Percentiles rank a stretch among this genome's conserved stretches.
Evolutionary conservation across 2,329 filamentous ascomycete species (phyloP).

Genomic region (Botryotinia calthae): DNA sequence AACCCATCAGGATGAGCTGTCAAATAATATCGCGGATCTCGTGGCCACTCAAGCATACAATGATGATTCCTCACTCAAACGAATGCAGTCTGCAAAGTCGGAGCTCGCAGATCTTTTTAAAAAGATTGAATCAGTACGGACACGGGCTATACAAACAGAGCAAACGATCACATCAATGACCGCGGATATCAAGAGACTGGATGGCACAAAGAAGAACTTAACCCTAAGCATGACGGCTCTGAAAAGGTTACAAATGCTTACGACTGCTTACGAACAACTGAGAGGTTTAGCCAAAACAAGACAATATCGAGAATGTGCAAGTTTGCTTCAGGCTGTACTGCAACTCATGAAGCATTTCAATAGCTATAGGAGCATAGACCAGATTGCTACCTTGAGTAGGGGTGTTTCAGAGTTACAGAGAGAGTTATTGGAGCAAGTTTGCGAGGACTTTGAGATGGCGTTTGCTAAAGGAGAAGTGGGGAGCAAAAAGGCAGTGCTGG

Average conservation of each 20-base stretch:
- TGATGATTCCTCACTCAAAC: conserved; percentile 81
- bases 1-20: conserved; percentile 77
- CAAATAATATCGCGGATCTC: conserved; percentile 70
- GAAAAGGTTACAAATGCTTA: conserved; percentile 97
- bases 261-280: conserved; percentile 97
- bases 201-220: conserved; percentile 94
- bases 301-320: conserved; percentile 93
- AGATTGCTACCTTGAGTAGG: conserved; percentile 88
- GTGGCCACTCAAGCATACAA: conserved; percentile 76
- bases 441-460: conserved; percentile 94
- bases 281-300: conserved; percentile 76
- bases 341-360: conserved; percentile 99
- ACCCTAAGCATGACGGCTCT: conserved; percentile 97
- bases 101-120: conserved; percentile 88
- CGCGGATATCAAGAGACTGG: conserved; percentile 94
- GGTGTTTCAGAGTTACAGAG: conserved; percentile 92
- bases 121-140: conserved; percentile 91
- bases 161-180: conserved; percentile 98
- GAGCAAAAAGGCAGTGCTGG: conserved; percentile 65
- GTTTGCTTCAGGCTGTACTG: conserved; percentile 88
- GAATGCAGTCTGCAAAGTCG: conserved; percentile 86
- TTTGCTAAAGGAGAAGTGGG: conserved; percentile 86
- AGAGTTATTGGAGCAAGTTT: conserved; percentile 94
- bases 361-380: conserved; percentile 94
- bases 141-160: conserved; percentile 86